Conservation (phyloP, 2,329 filamentous ascomycete species). For the Pseudocercospora crystallina region DNA sequence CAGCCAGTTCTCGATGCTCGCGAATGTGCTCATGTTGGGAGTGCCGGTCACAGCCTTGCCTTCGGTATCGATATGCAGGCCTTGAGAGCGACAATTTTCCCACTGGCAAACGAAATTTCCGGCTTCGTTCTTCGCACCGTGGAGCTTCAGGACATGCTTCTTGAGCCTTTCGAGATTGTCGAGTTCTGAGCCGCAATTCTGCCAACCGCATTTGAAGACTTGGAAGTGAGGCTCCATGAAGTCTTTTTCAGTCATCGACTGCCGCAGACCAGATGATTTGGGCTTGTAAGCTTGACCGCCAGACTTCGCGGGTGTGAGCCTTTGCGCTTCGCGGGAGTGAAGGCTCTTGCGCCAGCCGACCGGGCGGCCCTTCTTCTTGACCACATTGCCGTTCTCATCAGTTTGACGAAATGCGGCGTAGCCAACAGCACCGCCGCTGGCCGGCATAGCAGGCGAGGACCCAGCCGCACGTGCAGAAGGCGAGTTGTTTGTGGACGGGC, state of each 20-base stretch:
- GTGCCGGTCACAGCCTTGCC: slow-evolving; percentile 24
- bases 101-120: slow-evolving; percentile 48
- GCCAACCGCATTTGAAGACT: slow-evolving; percentile 60
- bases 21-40: slow-evolving; percentile 36
- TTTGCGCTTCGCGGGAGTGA: slow-evolving; percentile 40
- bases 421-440: slow-evolving; percentile 30
- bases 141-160: slow-evolving; percentile 59
- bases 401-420: slow-evolving; percentile 45
- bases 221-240: slow-evolving; percentile 37
- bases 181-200: slow-evolving; percentile 56
- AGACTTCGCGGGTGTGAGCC: slow-evolving; percentile 26
- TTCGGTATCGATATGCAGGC: slow-evolving; percentile 22
- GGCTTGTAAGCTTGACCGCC: slow-evolving; percentile 7
- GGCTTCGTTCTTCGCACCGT: slow-evolving; percentile 41
- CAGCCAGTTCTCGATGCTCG: slow-evolving; percentile 44
- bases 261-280: slow-evolving; percentile 18
- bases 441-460: background rate
- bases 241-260: slow-evolving; percentile 13
- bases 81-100: slow-evolving; percentile 40
- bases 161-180: slow-evolving; percentile 62
- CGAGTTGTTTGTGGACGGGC: slow-evolving; percentile 1
- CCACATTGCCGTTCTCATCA: slow-evolving; percentile 34
- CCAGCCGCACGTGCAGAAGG: background rate
- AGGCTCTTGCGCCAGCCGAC: slow-evolving; percentile 52
- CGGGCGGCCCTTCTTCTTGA: slow-evolving; percentile 49